These are phyloP conservation scores for Mycena epipterygia DNA, from an alignment of 768 basidiomycete genomes.

Conservation along the genomic window DNA sequence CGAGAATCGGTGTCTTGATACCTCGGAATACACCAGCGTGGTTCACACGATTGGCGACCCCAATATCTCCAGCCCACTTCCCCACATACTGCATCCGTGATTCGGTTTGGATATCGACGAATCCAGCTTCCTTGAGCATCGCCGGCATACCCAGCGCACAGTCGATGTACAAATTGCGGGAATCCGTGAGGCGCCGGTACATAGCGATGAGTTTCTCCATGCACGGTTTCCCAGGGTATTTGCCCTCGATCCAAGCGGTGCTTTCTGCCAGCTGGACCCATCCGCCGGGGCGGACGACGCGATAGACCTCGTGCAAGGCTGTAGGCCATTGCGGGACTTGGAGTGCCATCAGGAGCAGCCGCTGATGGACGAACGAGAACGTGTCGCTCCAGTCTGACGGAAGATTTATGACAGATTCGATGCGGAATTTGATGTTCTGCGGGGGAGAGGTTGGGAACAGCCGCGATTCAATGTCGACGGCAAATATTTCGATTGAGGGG, in stretches of 20 bases:
- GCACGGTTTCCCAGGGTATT: slow-evolving; percentile 22
- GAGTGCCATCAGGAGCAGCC: slow-evolving; percentile 32
- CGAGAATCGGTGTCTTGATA: slow-evolving; percentile 27
- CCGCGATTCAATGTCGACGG: slow-evolving; percentile 23
- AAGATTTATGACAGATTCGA: slow-evolving; percentile 18
- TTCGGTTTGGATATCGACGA: slow-evolving; percentile 28
- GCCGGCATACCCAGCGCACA: slow-evolving; percentile 22
- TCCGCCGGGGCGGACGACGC: slow-evolving; percentile 33
- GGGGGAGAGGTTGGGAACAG: slow-evolving; percentile 24
- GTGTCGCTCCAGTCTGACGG: slow-evolving; percentile 29
- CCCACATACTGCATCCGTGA: slow-evolving; percentile 31
- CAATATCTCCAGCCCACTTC: slow-evolving; percentile 24
- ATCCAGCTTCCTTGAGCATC: slow-evolving; percentile 35
- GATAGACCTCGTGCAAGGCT: slow-evolving; percentile 29
- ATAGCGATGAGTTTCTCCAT: slow-evolving; percentile 14
- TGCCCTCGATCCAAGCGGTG: slow-evolving; percentile 16
- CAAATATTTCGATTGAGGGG: slow-evolving; percentile 30
- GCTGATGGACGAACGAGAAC: slow-evolving; percentile 36
- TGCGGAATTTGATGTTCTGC: slow-evolving; percentile 20
- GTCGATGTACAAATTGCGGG: slow-evolving; percentile 23
- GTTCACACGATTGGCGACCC: slow-evolving; percentile 2
- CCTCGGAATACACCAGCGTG: slow-evolving; percentile 21
- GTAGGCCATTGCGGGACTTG: slow-evolving; percentile 21
- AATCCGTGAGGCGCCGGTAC: slow-evolving; percentile 15
- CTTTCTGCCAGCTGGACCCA: slow-evolving; percentile 33